Conservation (phyloP, 2,329 filamentous ascomycete genomes). For the Dissoconium aciculare region DNA sequence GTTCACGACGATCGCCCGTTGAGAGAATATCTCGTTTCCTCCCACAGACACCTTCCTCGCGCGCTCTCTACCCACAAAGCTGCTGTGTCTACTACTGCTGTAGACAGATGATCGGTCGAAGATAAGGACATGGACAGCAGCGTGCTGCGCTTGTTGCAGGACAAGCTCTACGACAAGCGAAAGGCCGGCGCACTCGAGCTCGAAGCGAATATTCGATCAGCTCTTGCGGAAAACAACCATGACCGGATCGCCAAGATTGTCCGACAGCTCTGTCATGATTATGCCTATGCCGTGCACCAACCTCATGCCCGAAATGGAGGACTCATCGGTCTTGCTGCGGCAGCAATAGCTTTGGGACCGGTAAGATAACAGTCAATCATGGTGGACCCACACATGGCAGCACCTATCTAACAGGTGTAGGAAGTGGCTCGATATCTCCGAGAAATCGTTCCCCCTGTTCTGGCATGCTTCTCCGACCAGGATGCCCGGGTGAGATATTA, state of each 20-base stretch:
- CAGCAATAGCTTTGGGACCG: constrained; percentile 82
- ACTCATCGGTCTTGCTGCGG: constrained; percentile 85
- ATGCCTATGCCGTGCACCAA: constrained; percentile 92
- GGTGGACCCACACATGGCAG: no score
- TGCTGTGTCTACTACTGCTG: no score
- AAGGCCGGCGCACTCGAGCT: constrained; percentile 93
- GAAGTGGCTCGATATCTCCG: constrained; percentile 84
- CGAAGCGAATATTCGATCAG: constrained; percentile 77
- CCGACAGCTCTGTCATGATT: constrained; percentile 92
- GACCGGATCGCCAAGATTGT: constrained; percentile 74
- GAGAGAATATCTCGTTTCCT: no score
- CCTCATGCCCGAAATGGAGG: constrained; percentile 93
- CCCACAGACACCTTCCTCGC: no score
- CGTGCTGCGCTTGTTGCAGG: constrained; percentile 82
- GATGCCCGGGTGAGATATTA: constrained; percentile 96
- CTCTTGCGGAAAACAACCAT: constrained; percentile 61
- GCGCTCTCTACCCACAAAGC: no score
- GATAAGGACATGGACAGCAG: constrained; percentile 56
- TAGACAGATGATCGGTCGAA: no score
- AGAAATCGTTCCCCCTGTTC: constrained; percentile 86
- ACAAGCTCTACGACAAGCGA: constrained; percentile 97
- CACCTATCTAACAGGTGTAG: constrained; percentile 37
- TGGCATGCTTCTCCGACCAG: constrained; percentile 95
- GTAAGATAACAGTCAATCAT: no score
- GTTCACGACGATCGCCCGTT: no score